Evolutionary conservation across 202 grass and related monocot genomes (phyloP), one percentile per base, ranked within the genome.

Genomic region (Bolboschoenoplectus hybrid): DNA sequence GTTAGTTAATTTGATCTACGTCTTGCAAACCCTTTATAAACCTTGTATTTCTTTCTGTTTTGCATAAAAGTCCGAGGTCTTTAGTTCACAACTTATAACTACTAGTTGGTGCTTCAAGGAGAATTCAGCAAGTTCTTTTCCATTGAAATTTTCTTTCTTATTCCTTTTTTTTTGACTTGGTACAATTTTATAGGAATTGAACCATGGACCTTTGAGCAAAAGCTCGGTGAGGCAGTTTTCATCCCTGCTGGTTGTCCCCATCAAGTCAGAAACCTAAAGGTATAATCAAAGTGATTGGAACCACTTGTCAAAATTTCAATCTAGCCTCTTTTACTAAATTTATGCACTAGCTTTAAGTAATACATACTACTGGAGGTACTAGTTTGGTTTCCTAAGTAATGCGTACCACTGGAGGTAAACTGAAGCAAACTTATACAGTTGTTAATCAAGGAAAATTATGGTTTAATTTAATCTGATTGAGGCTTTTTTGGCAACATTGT

Each of bases 231-330:
- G 65, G 95, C 92, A 11, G 91, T 97, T 81, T 86, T 94, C 56
- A 93, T 97, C 87, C 92, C 95, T 12, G 92, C 92, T 79, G 95
- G 95, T 81, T 97, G 95, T 82, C 92, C 95, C 63, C 95, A 97
- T 85, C 92, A 97, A 88, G 91, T 97, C 32, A 91, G 92, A 87
- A 97, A 97, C 85, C 83, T 97, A 63, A 97, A 97, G 95, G 92
- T 94, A 74, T 43, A 67, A 61, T 82, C 45, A 17, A 55, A 71
- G 4, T n/a, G 2, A 10, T 67, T 71, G 58, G 5, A 62, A 6
- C 58, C 7, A 62, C n/a, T 62, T 26, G 7, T 62, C 5, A 20
- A 26, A 6, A 62, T 62, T 62, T 62, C 58, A 62, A 62, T 20
- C 7, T 26, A 62, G 58, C 7, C 58, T 7, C 5, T 20, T 61